Base-by-base conservation (phyloP, 306 rosid species). In the Benincasa hispida region DNA sequence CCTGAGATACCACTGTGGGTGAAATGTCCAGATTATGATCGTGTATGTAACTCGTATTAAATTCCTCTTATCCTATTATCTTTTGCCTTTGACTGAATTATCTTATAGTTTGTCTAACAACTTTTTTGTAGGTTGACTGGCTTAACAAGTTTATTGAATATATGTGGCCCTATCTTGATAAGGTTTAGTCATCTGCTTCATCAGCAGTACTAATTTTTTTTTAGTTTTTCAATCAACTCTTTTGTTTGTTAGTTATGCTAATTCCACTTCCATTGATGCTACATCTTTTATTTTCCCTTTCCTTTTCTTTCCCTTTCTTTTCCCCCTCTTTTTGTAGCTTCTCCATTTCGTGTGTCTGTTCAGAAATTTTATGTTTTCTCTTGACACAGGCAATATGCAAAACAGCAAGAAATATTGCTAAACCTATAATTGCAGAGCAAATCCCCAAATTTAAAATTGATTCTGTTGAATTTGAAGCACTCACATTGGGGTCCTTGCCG, bases 161-260 rank as follows among this genome's bases (percentile, higher is more conserved):
- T 56, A 91, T 93, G 97, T 93, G 98, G 97, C 98, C 98, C n/a
- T 90, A 85, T 78, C 97, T 93, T 17, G 89, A 93, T 80, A 93
- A 91, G 98, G 98, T 93, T 66, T 14, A 68, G 27, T 42, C 55
- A 68, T 68, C 35, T 41, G 35, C 15, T 18, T 68, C 56, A 66
- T 66, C 17, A 37, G 17, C 50, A n/a, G 24, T 32, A 19, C 70
- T 34, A 47, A 63, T 3, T 63, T 9, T 3, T 63, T 9, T 63
- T 8, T 32, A 34, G 27, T 63, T 8, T 19, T 63, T 63, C 51
- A 0, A 19, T 63, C 48, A 25, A 7, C 5, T 37, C n/a, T 66
- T 21, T 37, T 34, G 6, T 66, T 35, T 8, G 72, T 15, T 51
- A 7, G 17, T 28, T 76, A 39, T 59, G 30, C 41, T 55, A 32